These are phyloP conservation scores for Apiospora saccharicola DNA, from an alignment of 2,329 filamentous ascomycete genomes.

Conservation along the genomic window DNA sequence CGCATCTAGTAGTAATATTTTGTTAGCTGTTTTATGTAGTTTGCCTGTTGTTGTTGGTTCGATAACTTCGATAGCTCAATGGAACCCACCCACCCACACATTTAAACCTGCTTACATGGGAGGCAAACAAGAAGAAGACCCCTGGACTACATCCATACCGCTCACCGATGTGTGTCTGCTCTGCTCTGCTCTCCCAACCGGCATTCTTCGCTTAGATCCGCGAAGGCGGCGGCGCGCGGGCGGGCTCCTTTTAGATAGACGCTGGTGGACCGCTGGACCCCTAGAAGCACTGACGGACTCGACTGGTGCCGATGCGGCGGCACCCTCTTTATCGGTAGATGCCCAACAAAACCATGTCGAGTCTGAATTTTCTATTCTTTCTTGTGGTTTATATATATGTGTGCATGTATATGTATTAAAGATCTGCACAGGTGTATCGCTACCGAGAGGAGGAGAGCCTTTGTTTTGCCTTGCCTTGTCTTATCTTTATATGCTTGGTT, in stretches of 20 bases:
- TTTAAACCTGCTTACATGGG: not conserved
- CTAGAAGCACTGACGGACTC: not conserved
- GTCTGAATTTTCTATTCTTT: not conserved
- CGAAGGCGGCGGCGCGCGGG: not conserved
- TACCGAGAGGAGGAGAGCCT: not conserved
- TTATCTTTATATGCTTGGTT: not conserved
- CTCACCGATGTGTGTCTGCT: not conserved
- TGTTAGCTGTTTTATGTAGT: not conserved
- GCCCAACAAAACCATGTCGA: not conserved
- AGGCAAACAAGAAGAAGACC: not conserved
- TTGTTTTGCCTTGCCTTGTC: not conserved
- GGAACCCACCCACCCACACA: not conserved
- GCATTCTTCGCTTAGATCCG: slow-evolving; percentile 20
- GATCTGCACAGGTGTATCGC: not conserved
- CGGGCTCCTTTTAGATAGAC: not conserved
- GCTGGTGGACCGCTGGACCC: not conserved
- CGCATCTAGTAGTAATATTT: not conserved
- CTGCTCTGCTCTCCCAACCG: not conserved
- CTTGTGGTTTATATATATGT: not conserved
- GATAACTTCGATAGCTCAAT: not conserved
- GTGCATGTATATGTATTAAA: not conserved
- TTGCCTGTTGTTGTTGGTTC: slow-evolving; percentile 1
- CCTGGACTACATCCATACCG: not conserved
- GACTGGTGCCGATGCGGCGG: slow-evolving; percentile 4
- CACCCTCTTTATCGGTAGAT: not conserved